Conservation (phyloP, 75 land plant species). For the Selaginella tamariscina region DNA sequence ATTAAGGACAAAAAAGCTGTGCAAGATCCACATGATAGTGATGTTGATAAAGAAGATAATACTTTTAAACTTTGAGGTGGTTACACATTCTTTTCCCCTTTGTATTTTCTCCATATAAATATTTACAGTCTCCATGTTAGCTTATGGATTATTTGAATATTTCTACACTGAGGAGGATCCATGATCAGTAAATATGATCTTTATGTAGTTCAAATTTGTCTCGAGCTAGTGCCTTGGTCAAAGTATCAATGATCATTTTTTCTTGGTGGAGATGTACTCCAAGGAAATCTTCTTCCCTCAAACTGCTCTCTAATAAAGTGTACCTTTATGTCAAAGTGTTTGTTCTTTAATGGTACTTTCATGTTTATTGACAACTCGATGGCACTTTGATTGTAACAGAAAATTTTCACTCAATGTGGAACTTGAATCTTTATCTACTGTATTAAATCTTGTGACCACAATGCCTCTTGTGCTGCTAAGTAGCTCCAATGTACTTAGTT, state of each 20-base stretch:
- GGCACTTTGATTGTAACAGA: neutral
- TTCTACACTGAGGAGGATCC: neutral
- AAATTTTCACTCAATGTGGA: neutral
- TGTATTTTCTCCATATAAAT: neutral
- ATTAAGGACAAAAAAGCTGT: too few species aligned
- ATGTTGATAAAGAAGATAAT: neutral
- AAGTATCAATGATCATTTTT: neutral
- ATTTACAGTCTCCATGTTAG: neutral
- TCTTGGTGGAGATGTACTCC: neutral
- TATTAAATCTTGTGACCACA: neutral
- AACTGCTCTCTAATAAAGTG: neutral
- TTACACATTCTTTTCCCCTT: neutral
- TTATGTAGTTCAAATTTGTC: neutral
- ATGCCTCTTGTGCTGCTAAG: neutral
- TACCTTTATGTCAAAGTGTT: neutral
- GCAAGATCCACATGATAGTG: too few species aligned
- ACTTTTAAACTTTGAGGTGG: neutral
- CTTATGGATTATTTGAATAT: neutral
- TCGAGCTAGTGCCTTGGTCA: slow-evolving; percentile 1
- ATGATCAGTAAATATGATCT: neutral
- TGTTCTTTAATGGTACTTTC: neutral
- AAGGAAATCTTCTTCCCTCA: neutral
- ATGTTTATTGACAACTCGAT: neutral
- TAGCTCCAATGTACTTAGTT: neutral
- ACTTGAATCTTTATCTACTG: neutral